A percentile compares a stretch with the other conserved stretches of the same genome.
Evolutionary conservation across 1,139 yeast species (phyloP).

Genomic region (Zygotorulaspora mrakii): DNA sequence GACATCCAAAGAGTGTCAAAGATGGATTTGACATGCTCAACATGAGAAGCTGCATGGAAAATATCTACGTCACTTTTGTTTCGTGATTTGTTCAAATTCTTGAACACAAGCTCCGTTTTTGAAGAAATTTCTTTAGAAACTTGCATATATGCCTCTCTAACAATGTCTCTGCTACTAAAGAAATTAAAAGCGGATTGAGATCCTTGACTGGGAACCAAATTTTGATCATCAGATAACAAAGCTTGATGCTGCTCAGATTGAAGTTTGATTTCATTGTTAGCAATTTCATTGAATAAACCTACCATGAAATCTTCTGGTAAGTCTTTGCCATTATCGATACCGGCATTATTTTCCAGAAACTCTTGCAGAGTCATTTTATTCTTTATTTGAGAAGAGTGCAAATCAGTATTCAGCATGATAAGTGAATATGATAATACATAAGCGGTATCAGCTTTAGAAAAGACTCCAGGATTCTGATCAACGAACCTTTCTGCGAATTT

Average conservation of each 20-base stretch:
- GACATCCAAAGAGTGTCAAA: slow-evolving; percentile 98
- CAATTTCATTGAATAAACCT: slow-evolving; percentile 72
- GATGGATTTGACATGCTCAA: slow-evolving; percentile 88
- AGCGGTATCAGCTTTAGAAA: slow-evolving; percentile 91
- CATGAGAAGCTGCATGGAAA: slow-evolving; percentile 61
- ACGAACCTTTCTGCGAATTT: slow-evolving; percentile 93
- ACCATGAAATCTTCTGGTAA: slow-evolving; percentile 70
- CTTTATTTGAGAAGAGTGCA: slow-evolving; percentile 83
- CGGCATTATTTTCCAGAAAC: slow-evolving; percentile 78
- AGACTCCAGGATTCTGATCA: slow-evolving; percentile 78
- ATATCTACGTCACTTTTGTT: slow-evolving; percentile 31
- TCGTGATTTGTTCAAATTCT: slow-evolving; percentile 55
- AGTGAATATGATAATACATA: slow-evolving; percentile 90
- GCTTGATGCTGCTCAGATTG: slow-evolving; percentile 95
- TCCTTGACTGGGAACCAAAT: slow-evolving; percentile 40
- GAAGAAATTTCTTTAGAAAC: slow-evolving; percentile 90
- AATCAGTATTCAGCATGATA: slow-evolving; percentile 89
- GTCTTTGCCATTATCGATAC: slow-evolving; percentile 90
- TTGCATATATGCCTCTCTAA: slow-evolving; percentile 82
- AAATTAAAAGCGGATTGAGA: slow-evolving; percentile 53
- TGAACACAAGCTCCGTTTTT: slow-evolving; percentile 83
- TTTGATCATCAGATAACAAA: slow-evolving; percentile 60
- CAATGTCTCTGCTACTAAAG: slow-evolving; percentile 71
- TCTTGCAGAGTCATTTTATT: slow-evolving; percentile 84
- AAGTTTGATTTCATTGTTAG: slow-evolving; percentile 76